These are phyloP conservation scores for Jaapia argillacea DNA, from an alignment of 768 basidiomycete species.

Conservation along the genomic window DNA sequence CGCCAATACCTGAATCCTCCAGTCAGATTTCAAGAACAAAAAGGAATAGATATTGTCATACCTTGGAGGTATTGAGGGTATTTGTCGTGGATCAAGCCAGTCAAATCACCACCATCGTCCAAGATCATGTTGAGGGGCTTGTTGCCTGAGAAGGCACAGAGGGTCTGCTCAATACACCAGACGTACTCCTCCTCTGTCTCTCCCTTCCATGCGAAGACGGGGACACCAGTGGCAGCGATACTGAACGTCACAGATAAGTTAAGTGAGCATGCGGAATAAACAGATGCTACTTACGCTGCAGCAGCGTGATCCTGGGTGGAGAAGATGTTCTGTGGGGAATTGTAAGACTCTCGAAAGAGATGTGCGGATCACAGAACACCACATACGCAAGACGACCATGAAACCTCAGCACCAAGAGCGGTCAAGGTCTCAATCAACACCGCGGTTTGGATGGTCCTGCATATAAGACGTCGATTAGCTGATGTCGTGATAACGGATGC, in stretches of 20 bases:
- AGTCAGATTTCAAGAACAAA: slow-evolving; percentile 3
- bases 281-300: slow-evolving; percentile 58
- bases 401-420: slow-evolving; percentile 91
- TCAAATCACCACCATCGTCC: slow-evolving; percentile 98
- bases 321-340: slow-evolving; percentile 77
- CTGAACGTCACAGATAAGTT: slow-evolving; percentile 26
- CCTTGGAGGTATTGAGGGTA: slow-evolving; percentile 83
- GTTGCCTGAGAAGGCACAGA: slow-evolving; percentile 78
- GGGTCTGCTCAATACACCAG: slow-evolving; percentile 97
- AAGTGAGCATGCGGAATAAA: neutral
- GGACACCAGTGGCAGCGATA: slow-evolving; percentile 96
- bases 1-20: slow-evolving; percentile 56
- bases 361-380: too few species aligned
- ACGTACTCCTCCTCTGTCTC: slow-evolving; percentile 98
- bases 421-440: slow-evolving; percentile 98
- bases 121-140: slow-evolving; percentile 95
- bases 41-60: slow-evolving; percentile 17
- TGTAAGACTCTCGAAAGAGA: neutral
- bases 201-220: slow-evolving; percentile 99
- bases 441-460: slow-evolving; percentile 96
- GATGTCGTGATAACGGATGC: neutral
- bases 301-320: slow-evolving; percentile 99
- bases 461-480: slow-evolving; percentile 4
- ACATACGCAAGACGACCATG: slow-evolving; percentile 96
- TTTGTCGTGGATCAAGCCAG: slow-evolving; percentile 90